These are phyloP conservation scores for Neurospora intermedia DNA, from an alignment of 495 filamentous ascomycete genomes.

Conservation along the genomic window DNA sequence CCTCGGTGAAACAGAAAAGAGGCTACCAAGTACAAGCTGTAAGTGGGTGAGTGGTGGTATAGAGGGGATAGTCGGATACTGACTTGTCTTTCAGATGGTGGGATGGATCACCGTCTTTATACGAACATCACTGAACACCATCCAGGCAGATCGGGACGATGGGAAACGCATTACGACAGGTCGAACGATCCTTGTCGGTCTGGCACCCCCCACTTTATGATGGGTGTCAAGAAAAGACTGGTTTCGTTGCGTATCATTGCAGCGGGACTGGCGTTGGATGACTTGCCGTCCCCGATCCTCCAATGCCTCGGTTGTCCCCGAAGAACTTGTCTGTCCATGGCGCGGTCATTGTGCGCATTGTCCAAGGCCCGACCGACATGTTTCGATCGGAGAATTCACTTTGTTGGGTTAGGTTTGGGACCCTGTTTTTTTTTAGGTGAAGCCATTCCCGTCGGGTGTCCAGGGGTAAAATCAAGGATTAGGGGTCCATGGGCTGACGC, in stretches of 20 bases:
- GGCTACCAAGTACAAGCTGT: not conserved
- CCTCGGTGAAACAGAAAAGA: not conserved
- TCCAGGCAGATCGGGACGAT: not conserved
- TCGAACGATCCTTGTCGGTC: not conserved
- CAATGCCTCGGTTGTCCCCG: not conserved
- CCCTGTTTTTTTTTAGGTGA: not conserved
- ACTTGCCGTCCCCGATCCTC: not conserved
- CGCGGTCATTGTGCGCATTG: not conserved
- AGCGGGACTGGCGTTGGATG: not conserved
- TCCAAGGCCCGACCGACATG: not conserved
- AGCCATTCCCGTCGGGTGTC: not conserved
- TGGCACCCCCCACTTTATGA: not conserved
- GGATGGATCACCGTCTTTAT: not conserved
- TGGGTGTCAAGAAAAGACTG: not conserved
- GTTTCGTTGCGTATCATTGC: not conserved
- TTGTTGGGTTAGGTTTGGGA: not conserved
- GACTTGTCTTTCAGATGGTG: not conserved
- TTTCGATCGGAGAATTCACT: not conserved
- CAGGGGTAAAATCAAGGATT: not conserved
- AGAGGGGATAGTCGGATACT: not conserved
- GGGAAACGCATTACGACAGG: not conserved
- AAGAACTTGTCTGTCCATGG: not conserved
- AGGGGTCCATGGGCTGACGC: too few species aligned
- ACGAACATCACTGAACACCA: not conserved
- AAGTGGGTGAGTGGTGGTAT: not conserved